phyloP scores from a whole-genome alignment of 2,329 filamentous ascomycete species.

The Akanthomyces lecanii region DNA sequence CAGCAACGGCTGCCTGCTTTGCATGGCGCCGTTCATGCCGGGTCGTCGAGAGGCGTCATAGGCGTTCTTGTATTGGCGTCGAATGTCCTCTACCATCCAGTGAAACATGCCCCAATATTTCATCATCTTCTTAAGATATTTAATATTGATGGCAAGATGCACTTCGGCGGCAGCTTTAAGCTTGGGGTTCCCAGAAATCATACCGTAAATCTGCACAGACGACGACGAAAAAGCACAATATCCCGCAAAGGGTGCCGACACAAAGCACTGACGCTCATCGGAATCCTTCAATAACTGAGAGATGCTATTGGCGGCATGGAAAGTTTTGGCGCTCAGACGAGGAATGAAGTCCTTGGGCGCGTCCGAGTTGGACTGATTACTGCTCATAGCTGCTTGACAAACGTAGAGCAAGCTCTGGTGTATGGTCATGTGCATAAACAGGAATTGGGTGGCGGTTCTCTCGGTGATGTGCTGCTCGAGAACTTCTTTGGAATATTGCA shows the following conservation, averaged over 20 bases:
- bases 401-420: conserved; percentile 89
- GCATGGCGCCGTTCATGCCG: conserved; percentile 31
- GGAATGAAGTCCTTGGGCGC: conserved; percentile 75
- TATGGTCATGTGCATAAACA: conserved; percentile 85
- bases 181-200: conserved; percentile 76
- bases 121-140: conserved; percentile 91
- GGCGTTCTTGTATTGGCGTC: conserved; percentile 80
- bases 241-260: conserved; percentile 88
- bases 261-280: conserved; percentile 61
- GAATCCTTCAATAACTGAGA: conserved; percentile 79
- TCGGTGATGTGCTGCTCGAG: conserved; percentile 79
- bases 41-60: conserved; percentile 69
- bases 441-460: conserved; percentile 82
- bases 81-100: conserved; percentile 89
- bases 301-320: conserved; percentile 81
- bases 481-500: conserved; percentile 79
- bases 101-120: conserved; percentile 98
- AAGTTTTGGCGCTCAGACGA: conserved; percentile 68
- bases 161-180: conserved; percentile 76
- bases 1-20: conserved; percentile 62
- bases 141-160: conserved; percentile 82
- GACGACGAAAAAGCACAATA: conserved; percentile 93
- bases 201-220: conserved; percentile 89
- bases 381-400: conserved; percentile 77
- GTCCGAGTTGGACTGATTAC: conserved; percentile 61